These are phyloP conservation scores for Carpinus fangiana DNA, from an alignment of 306 rosid genomes.

Conservation along the genomic window DNA sequence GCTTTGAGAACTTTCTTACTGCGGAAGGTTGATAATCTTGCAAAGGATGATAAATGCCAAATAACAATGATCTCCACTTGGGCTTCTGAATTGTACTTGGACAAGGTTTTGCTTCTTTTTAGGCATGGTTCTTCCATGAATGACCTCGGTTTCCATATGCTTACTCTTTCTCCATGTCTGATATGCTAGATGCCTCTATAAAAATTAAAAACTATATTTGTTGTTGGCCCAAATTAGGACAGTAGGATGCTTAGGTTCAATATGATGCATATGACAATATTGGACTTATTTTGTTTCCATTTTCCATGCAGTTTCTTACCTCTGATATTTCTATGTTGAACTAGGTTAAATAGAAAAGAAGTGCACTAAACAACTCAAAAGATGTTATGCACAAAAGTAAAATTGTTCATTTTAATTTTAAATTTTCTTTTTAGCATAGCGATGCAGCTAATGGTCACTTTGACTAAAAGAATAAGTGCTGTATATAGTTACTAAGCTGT, in stretches of 20 bases:
- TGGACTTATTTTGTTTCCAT: not conserved
- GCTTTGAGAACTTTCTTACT: constrained; percentile 86
- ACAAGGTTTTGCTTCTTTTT: constrained; percentile 62
- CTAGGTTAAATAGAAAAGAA: not conserved
- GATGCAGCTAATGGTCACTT: not conserved
- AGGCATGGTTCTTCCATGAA: constrained; percentile 32
- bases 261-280: not conserved
- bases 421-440: not conserved
- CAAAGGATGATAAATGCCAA: constrained; percentile 89
- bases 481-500: not conserved
- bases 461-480: not conserved
- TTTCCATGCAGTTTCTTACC: not conserved
- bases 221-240: constrained; percentile 8
- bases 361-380: constrained; percentile 5
- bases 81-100: constrained; percentile 94
- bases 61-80: constrained; percentile 99
- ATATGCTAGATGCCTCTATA: constrained; percentile 15
- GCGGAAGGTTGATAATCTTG: constrained; percentile 86
- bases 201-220: constrained; percentile 12
- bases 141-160: constrained; percentile 17
- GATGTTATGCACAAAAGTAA: constrained; percentile 11
- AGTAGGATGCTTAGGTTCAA: constrained; percentile 26
- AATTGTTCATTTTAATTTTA: not conserved
- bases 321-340: constrained; percentile 9
- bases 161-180: constrained; percentile 14